These are phyloP conservation scores for Asterophora lycoperdoides DNA, from an alignment of 768 basidiomycete genomes.

Conservation along the genomic window DNA sequence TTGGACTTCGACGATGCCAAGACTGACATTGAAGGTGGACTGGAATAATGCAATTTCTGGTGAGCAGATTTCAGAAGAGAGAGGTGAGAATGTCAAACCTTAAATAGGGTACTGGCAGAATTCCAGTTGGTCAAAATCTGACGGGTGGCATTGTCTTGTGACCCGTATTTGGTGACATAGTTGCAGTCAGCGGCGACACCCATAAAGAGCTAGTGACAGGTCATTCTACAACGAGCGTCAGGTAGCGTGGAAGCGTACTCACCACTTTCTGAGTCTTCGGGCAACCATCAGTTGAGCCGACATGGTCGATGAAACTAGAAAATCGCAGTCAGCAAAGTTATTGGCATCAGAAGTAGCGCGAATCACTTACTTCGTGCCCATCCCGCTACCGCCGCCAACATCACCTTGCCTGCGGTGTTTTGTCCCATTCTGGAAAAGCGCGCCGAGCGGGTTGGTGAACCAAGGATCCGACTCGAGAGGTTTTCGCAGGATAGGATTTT, in stretches of 20 bases:
- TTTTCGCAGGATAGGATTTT: slow-evolving; percentile 47
- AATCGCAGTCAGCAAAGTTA: not conserved
- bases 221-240: slow-evolving; percentile 1
- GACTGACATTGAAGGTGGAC: slow-evolving; percentile 77
- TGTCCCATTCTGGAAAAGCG: slow-evolving; percentile 28
- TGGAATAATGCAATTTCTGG: slow-evolving; percentile 19
- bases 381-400: slow-evolving; percentile 47
- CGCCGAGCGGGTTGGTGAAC: slow-evolving; percentile 41
- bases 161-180: slow-evolving; percentile 63
- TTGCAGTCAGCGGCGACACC: slow-evolving; percentile 87
- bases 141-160: slow-evolving; percentile 59
- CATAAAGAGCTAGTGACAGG: slow-evolving; percentile 53
- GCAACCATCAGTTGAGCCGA: slow-evolving; percentile 70
- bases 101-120: slow-evolving; percentile 69
- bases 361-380: slow-evolving; percentile 48
- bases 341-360: not conserved
- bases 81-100: slow-evolving; percentile 31
- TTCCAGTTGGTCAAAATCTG: slow-evolving; percentile 81
- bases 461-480: slow-evolving; percentile 25
- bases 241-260: slow-evolving; percentile 19
- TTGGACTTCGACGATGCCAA: slow-evolving; percentile 77
- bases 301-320: slow-evolving; percentile 60
- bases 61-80: not conserved
- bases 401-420: slow-evolving; percentile 46
- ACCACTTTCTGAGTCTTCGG: slow-evolving; percentile 68